Evolutionary conservation across 768 basidiomycete species (phyloP), one percentile per base, ranked within the genome.

Genomic region (Punctularia strigosozonata): DNA sequence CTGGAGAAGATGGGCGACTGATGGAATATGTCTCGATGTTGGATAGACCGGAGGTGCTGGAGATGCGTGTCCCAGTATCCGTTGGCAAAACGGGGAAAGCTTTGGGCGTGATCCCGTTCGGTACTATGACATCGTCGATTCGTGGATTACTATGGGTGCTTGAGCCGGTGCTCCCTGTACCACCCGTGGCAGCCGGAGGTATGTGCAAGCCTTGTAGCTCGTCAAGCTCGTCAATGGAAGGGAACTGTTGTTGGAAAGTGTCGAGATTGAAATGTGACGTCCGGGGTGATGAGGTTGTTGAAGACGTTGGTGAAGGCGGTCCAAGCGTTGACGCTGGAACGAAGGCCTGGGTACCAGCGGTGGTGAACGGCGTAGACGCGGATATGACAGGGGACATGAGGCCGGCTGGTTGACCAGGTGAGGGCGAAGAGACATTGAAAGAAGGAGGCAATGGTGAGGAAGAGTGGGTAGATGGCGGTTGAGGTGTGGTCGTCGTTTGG

Each of bases 221-320:
- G 43, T 85, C 75, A 21, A 87, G 59, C 51, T 86, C 81, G 50
- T 82, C 75, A 48, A 88, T 81, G 6, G 83, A 70, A 0, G 84
- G 84, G 45, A 87, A 88, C n/a, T 69, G 56, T 36, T 73, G 69
- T 4, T 69, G 58, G 49, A 85, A 84, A 24, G 75, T 76, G 6
- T 69, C 61, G n/a, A 77, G 45, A 26, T 66, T 63, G 6, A 56
- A 43, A 40, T 55, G 62, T 25, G 53, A 47, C 42, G 55, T 53
- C 22, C 58, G 70, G 4, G 77, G 75, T 7, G 77, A 79, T 2
- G 80, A 76, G 12, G 80, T 76, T 13, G 75, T 66, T 2, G 80
- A 79, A 6, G 81, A 77, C 2, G 72, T 65, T 3, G 83, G 84
- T 1, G 85, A 85, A 4, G 85, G 79, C 24, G 84, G 81, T 3